phyloP scores from a whole-genome alignment of 495 filamentous ascomycete genomes.

The Neurospora sp. region DNA sequence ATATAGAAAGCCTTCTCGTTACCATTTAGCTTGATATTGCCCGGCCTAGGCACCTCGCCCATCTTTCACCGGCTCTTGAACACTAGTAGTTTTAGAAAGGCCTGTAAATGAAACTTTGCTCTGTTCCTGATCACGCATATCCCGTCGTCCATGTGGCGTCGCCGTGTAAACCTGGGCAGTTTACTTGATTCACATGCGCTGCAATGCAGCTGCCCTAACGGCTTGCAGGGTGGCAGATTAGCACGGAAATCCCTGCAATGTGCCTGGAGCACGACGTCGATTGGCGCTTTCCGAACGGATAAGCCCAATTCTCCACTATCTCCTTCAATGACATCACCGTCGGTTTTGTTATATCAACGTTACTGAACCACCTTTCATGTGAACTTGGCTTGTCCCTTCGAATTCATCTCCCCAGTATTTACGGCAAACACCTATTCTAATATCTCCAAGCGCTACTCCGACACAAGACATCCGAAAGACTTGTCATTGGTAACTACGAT shows the following conservation, averaged over 20 bases:
- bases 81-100: not conserved
- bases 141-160: not conserved
- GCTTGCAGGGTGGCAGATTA: not conserved
- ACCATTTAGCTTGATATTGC: not conserved
- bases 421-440: not conserved
- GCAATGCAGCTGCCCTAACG: not conserved
- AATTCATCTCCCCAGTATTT: not conserved
- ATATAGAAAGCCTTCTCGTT: not conserved
- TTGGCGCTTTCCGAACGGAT: not conserved
- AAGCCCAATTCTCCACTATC: not conserved
- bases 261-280: not conserved
- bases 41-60: not conserved
- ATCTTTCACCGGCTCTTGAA: not conserved
- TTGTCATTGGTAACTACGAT: not conserved
- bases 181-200: not conserved
- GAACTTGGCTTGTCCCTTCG: not conserved
- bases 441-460: not conserved
- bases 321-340: slow-evolving; percentile 10
- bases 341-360: not conserved
- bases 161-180: not conserved
- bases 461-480: not conserved
- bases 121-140: not conserved
- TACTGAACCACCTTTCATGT: not conserved
- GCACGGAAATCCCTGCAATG: not conserved
- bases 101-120: not conserved